Percentiles rank a stretch among this genome's conserved stretches.
Conservation (phyloP, 208 protist genomes). For the Plasmodiophora brassicae region DNA sequence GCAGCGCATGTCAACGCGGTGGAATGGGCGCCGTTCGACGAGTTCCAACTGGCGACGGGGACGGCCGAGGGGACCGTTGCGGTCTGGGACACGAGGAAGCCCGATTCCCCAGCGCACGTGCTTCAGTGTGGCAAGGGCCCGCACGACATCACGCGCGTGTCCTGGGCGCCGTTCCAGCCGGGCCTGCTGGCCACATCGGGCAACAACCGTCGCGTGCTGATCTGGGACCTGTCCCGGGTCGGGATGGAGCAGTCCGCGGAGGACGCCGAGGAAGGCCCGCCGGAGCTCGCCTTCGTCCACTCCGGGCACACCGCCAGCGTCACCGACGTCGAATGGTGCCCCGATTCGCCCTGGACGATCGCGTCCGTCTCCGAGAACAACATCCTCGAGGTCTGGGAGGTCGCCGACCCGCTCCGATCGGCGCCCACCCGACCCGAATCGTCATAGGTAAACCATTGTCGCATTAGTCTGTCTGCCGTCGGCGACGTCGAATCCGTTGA, state of each 20-base stretch:
- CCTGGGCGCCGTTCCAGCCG: neutral
- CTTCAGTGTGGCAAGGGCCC: neutral
- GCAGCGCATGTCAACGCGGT: neutral
- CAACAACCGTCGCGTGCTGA: neutral
- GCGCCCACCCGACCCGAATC: too few species aligned
- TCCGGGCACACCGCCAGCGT: constrained; percentile 39
- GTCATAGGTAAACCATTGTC: too few species aligned
- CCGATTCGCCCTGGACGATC: constrained; percentile 36
- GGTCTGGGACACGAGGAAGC: neutral
- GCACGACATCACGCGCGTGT: neutral
- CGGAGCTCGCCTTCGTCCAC: constrained; percentile 40
- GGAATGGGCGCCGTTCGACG: constrained; percentile 4
- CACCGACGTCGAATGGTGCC: constrained; percentile 40
- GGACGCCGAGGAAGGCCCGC: neutral
- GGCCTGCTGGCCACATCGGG: neutral
- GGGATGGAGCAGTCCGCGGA: neutral
- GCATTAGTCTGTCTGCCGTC: too few species aligned
- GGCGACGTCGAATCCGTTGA: too few species aligned
- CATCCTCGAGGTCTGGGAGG: constrained; percentile 30
- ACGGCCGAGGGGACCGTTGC: neutral
- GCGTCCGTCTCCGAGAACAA: constrained; percentile 39
- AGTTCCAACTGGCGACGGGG: neutral
- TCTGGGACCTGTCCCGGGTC: constrained; percentile 20
- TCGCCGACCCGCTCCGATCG: neutral
- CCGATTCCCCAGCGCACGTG: neutral